A percentile compares a stretch with the other conserved stretches of the same genome.
Evolutionary conservation across 2,329 filamentous ascomycete species (phyloP).

Genomic region (Torrubiella hemipterigena): DNA sequence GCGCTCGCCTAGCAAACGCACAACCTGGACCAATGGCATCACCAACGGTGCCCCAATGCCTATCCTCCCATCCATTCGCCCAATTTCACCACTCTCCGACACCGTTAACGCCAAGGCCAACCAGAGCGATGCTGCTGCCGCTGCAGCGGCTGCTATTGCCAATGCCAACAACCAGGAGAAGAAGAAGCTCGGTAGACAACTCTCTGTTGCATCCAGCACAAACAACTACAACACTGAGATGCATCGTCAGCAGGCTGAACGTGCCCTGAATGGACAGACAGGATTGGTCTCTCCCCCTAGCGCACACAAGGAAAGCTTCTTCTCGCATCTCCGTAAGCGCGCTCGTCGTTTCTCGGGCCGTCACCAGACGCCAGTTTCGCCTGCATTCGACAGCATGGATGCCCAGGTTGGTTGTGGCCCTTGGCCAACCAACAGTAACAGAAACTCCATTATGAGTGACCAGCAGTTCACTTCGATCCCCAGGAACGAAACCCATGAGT

Average conservation of each 20-base stretch:
- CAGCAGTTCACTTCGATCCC: constrained; percentile 32
- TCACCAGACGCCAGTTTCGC: constrained; percentile 70
- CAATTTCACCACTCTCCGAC: constrained; percentile 93
- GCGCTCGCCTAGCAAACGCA: constrained; percentile 58
- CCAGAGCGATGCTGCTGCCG: constrained; percentile 35
- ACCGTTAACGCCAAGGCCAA: constrained; percentile 82
- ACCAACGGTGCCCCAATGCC: constrained; percentile 82
- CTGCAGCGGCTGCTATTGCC: constrained; percentile 8
- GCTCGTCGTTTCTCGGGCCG: constrained; percentile 86
- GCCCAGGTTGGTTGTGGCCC: constrained; percentile 85
- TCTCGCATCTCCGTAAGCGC: constrained; percentile 90
- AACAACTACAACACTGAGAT: constrained; percentile 89
- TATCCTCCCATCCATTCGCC: constrained; percentile 86
- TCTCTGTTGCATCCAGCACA: constrained; percentile 82
- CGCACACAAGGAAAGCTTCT: constrained; percentile 90
- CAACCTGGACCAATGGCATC: constrained; percentile 82
- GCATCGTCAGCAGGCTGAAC: constrained; percentile 83
- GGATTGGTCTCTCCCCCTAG: constrained; percentile 65
- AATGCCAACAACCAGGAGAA: constrained; percentile 44
- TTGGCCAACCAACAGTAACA: constrained; percentile 75
- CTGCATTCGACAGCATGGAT: constrained; percentile 76
- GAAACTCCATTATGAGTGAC: constrained; percentile 74
- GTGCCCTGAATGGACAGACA: constrained; percentile 72
- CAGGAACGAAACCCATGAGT: constrained; percentile 47
- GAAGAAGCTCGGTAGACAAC: constrained; percentile 91